These are phyloP conservation scores for Blastobotrys chiropterorum DNA, from an alignment of 805 yeast genomes.

Conservation along the genomic window DNA sequence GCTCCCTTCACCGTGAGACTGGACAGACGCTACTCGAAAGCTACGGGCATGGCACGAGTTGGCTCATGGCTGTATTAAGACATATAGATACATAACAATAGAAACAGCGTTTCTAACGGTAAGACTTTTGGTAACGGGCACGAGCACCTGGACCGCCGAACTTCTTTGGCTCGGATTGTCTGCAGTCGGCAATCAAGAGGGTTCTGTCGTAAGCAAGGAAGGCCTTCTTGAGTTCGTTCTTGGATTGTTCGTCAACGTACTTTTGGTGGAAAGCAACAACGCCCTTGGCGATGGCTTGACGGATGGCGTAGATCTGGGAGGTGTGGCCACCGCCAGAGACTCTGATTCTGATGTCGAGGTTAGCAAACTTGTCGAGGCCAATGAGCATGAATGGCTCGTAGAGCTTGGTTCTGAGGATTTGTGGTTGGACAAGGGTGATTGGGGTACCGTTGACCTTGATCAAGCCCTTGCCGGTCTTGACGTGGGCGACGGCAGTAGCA, in stretches of 20 bases:
- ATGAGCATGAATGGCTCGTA: conserved; percentile 98
- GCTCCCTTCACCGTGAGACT: background rate
- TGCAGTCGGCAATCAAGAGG: conserved; percentile 97
- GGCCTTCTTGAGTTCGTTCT: conserved; percentile 98
- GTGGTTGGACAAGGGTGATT: conserved; percentile 98
- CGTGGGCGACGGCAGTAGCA: conserved; percentile 99
- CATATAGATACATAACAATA: background rate
- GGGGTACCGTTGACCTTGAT: conserved; percentile 99
- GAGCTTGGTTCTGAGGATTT: conserved; percentile 98
- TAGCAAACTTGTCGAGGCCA: conserved; percentile 98
- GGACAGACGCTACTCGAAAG: no score
- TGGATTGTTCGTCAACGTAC: conserved; percentile 98
- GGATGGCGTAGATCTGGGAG: conserved; percentile 98
- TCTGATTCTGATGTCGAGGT: conserved; percentile 97
- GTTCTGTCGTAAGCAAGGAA: conserved; percentile 98
- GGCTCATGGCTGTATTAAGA: background rate
- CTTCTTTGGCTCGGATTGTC: conserved; percentile 99
- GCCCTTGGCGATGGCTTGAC: conserved; percentile 99
- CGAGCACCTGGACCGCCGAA: conserved; percentile 99
- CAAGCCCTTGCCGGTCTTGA: conserved; percentile 98
- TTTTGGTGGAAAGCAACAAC: conserved; percentile 99
- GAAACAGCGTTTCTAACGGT: conserved; percentile 62
- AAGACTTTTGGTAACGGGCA: conserved; percentile 99
- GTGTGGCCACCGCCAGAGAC: conserved; percentile 99
- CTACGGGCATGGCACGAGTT: background rate